A percentile compares a stretch with the other conserved stretches of the same genome.
phyloP scores from a whole-genome alignment of 2,329 filamentous ascomycete species.

The Botrytis cinerea region DNA sequence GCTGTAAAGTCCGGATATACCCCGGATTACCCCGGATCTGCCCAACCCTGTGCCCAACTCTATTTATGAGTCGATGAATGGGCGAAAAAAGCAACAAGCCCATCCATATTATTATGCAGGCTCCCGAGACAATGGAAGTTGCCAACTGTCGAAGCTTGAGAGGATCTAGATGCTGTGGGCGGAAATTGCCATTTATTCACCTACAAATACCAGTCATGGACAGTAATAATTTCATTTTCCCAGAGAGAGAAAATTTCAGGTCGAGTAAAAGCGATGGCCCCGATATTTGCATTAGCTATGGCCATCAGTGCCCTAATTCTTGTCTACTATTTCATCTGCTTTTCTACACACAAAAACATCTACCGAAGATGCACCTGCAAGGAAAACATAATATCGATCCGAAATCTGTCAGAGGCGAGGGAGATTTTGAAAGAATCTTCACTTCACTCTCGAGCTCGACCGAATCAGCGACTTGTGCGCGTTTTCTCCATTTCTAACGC shows the following conservation, averaged over 20 bases:
- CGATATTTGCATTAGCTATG: background rate
- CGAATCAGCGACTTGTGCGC: conserved; percentile 12
- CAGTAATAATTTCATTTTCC: background rate
- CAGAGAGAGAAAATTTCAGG: background rate
- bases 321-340: background rate
- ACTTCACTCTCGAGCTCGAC: conserved; percentile 9
- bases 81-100: background rate
- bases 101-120: background rate
- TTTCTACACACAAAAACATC: background rate
- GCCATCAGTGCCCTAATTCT: background rate
- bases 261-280: background rate
- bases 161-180: background rate
- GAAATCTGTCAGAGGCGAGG: background rate
- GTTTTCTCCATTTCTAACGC: conserved; percentile 19
- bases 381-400: background rate
- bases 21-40: background rate
- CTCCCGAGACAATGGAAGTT: background rate
- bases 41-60: background rate
- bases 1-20: background rate
- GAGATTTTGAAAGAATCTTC: background rate
- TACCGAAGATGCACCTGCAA: background rate
- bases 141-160: background rate
- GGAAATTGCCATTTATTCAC: background rate
- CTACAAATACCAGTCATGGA: background rate
- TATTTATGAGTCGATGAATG: background rate